Percentiles rank a stretch among this genome's conserved stretches.
Evolutionary conservation across 2,329 filamentous ascomycete genomes (phyloP).

Genomic region (Aspergillus pseudotamarii): DNA sequence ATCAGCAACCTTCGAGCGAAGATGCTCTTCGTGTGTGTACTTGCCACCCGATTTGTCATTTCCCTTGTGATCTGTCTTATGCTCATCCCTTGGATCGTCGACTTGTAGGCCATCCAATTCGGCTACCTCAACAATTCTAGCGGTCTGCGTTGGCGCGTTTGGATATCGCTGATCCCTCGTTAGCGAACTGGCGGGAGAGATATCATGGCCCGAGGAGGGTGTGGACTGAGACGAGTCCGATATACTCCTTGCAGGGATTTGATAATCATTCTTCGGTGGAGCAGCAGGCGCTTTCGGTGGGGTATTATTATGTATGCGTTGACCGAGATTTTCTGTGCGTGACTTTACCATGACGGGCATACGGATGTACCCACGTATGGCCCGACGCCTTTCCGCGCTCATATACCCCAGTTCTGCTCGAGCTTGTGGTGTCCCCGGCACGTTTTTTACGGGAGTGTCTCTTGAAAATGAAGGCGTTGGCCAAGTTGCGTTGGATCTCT

Average conservation of each 20-base stretch:
- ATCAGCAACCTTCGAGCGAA: conserved; percentile 25
- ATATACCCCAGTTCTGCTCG: conserved; percentile 12
- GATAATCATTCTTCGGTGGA: conserved; percentile 7
- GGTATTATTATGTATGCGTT: conserved; percentile 20
- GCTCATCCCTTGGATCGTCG: conserved; percentile 18
- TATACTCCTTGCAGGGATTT: conserved; percentile 10
- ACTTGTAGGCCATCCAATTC: conserved; percentile 41
- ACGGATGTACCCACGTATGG: conserved; percentile 43
- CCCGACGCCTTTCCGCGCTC: conserved; percentile 19
- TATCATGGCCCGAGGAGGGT: conserved; percentile 1
- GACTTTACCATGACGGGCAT: conserved; percentile 33
- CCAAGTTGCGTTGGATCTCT: conserved; percentile 27
- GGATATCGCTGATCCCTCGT: conserved; percentile 3
- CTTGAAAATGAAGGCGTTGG: conserved; percentile 21
- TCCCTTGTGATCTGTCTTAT: conserved; percentile 6
- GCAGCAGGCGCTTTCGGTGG: conserved; percentile 3
- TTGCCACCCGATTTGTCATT: not conserved
- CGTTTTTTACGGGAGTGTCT: conserved; percentile 17
- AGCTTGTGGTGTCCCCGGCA: conserved; percentile 16
- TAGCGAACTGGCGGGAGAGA: conserved; percentile 7
- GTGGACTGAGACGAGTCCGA: conserved; percentile 9
- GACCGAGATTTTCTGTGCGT: conserved; percentile 28
- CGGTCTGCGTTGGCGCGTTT: conserved; percentile 8
- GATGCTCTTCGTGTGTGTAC: not conserved
- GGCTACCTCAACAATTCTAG: conserved; percentile 32